Percentiles rank a stretch among this genome's conserved stretches.
These are phyloP conservation scores for Dendrostoma leiphaemia DNA, from an alignment of 2,329 filamentous ascomycete genomes.

Conservation along the genomic window DNA sequence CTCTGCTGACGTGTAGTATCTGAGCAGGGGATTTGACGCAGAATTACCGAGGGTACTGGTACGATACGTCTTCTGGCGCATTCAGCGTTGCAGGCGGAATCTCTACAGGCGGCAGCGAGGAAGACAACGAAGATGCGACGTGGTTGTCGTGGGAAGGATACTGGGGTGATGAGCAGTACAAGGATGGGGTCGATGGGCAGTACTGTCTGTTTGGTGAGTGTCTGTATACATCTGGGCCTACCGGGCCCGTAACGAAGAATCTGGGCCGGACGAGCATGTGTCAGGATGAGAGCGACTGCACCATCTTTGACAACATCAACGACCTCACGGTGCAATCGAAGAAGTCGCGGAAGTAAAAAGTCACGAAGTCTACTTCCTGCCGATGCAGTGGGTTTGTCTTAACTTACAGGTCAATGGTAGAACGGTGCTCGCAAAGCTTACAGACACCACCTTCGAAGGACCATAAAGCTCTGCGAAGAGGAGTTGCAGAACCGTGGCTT, in stretches of 20 bases:
- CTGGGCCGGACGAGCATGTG: slow-evolving; percentile 23
- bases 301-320: slow-evolving; percentile 19
- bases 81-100: slow-evolving; percentile 17
- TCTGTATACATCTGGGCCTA: slow-evolving; percentile 23
- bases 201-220: slow-evolving; percentile 24
- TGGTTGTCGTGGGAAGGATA: slow-evolving; percentile 23
- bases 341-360: background rate
- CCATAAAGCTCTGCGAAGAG: no score
- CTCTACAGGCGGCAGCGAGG: slow-evolving; percentile 12
- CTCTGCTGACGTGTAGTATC: background rate
- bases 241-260: slow-evolving; percentile 23
- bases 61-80: slow-evolving; percentile 10
- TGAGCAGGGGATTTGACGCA: slow-evolving; percentile 19
- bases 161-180: slow-evolving; percentile 26
- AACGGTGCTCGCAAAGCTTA: no score
- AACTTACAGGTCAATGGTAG: no score
- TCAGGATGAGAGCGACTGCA: slow-evolving; percentile 18
- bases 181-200: slow-evolving; percentile 16
- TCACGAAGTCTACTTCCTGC: no score
- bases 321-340: slow-evolving; percentile 21
- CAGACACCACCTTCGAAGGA: no score
- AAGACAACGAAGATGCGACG: slow-evolving; percentile 7
- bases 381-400: no score
- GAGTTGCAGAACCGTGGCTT: no score
- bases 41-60: slow-evolving; percentile 26